Base-by-base conservation (phyloP, 345 rosid genomes). In the Adansonia digitata region DNA sequence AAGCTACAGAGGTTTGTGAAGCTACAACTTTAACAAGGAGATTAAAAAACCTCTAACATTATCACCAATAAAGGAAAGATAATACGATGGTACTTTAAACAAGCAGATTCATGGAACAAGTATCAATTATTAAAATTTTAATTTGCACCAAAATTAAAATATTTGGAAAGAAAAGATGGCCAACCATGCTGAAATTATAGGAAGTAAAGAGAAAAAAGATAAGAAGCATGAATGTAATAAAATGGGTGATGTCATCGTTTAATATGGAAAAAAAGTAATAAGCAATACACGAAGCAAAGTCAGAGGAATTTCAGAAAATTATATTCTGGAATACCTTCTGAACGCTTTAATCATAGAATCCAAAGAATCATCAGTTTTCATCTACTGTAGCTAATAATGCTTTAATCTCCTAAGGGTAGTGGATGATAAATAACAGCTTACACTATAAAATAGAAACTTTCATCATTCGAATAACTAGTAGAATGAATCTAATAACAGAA, bases 1-100 rank as follows among this genome's bases (percentile, higher is more conserved):
- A 69, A 74, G 67, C 68, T 40, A 69, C 49, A 70, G 34, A 77
- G 59, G 42, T 64, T 77, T 70, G 26, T 65, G 43, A 74, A 74
- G 57, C 35, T 52, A 48, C 37, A 57, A 71, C 55, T 60, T 37
- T 46, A 71, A 5, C 5, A 24, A 7, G 27, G 34, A 18, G 55
- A 67, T 67, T 48, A 43, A 37, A 27, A 73, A 48, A 62, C 18
- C 26, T 5, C 18, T 18, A 60, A 48, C 48, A 63, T 11, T 35
- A 46, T 7, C 27, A 14, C 11, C 9, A n/a, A 13, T 24, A 39
- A 43, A 11, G 45, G 9, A 73, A 27, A 39, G 42, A 26, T 27
- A 60, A 45, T 1, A 22, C 10, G 2, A 29, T 27, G 66, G 15
- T 29, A 29, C 17, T 27, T 17, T 48, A 69, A 49, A 48, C 43